These are phyloP conservation scores for Aotearoamyces nothofagi DNA, from an alignment of 2,329 filamentous ascomycete species.

Conservation along the genomic window DNA sequence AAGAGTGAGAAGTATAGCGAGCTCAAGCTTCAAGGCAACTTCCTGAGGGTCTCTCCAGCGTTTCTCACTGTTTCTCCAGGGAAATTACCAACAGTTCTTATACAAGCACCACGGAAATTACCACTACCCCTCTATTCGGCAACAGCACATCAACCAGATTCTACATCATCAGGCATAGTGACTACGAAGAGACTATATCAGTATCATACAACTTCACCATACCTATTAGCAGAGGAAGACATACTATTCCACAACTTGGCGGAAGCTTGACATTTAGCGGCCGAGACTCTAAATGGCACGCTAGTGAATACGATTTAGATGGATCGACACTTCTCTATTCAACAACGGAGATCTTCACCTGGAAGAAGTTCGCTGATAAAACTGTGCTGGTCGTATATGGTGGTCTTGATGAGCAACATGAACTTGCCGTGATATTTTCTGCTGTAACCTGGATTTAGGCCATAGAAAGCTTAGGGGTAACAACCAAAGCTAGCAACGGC, in stretches of 20 bases:
- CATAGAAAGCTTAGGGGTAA: slow-evolving; percentile 16
- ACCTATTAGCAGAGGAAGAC: slow-evolving; percentile 37
- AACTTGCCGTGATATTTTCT: slow-evolving; percentile 33
- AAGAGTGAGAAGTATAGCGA: slow-evolving; percentile 66
- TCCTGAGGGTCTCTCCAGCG: slow-evolving; percentile 55
- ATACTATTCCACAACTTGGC: slow-evolving; percentile 43
- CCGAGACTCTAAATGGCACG: slow-evolving; percentile 51
- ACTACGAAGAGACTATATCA: slow-evolving; percentile 41
- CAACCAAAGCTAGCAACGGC: slow-evolving; percentile 23
- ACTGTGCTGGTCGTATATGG: slow-evolving; percentile 51
- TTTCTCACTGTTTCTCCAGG: slow-evolving; percentile 47
- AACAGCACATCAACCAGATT: slow-evolving; percentile 39
- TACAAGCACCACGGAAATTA: slow-evolving; percentile 31
- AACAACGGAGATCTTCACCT: slow-evolving; percentile 54
- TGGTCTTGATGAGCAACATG: slow-evolving; percentile 44
- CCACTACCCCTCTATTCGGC: slow-evolving; percentile 43
- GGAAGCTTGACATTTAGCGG: slow-evolving; percentile 41
- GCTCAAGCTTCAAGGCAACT: slow-evolving; percentile 61
- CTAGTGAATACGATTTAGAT: slow-evolving; percentile 50
- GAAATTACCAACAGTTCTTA: slow-evolving; percentile 27
- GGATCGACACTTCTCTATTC: slow-evolving; percentile 47
- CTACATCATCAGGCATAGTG: slow-evolving; percentile 51
- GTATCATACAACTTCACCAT: slow-evolving; percentile 50
- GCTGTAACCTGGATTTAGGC: slow-evolving; percentile 19
- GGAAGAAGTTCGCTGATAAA: slow-evolving; percentile 45